A percentile compares a stretch with the other conserved stretches of the same genome.
Conservation (phyloP, 768 basidiomycete genomes). For the Wakefieldia striispora region DNA sequence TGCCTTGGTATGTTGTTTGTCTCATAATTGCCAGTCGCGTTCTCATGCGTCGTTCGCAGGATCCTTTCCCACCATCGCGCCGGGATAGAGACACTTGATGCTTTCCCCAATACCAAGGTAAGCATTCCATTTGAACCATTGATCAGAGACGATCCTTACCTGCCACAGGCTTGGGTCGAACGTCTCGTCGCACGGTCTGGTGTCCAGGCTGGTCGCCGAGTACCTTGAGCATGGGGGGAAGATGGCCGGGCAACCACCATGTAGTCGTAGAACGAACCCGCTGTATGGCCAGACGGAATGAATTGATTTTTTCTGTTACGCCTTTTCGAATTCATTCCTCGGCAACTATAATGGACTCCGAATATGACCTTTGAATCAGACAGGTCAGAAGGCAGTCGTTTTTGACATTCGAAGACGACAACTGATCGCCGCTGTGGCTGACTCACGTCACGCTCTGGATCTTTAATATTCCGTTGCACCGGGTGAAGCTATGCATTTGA, state of each 20-base stretch:
- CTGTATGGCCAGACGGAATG: neutral
- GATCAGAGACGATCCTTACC: neutral
- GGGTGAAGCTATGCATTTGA: too few relatives aligned
- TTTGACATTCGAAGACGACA: too few relatives aligned
- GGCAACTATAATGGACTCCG: too few relatives aligned
- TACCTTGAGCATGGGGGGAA: slow-evolving; percentile 5
- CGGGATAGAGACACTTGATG: slow-evolving; percentile 56
- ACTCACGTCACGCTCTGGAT: too few relatives aligned
- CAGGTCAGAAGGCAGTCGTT: too few relatives aligned
- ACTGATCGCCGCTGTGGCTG: too few relatives aligned
- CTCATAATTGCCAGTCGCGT: neutral
- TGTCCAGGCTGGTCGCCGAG: slow-evolving; percentile 22
- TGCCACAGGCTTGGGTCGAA: slow-evolving; percentile 29
- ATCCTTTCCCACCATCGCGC: slow-evolving; percentile 46
- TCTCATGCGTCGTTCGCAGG: slow-evolving; percentile 38
- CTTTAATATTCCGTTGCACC: too few relatives aligned
- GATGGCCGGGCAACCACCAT: neutral
- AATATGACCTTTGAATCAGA: too few relatives aligned
- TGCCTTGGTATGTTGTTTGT: slow-evolving; percentile 50
- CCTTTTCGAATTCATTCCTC: neutral
- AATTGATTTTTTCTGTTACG: neutral
- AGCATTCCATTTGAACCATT: neutral
- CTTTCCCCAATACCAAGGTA: slow-evolving; percentile 64
- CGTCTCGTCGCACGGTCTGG: slow-evolving; percentile 22
- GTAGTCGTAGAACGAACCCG: neutral